Evolutionary conservation across 2,329 filamentous ascomycete genomes (phyloP).

Genomic region (Coniochaeta hoffmannii): DNA sequence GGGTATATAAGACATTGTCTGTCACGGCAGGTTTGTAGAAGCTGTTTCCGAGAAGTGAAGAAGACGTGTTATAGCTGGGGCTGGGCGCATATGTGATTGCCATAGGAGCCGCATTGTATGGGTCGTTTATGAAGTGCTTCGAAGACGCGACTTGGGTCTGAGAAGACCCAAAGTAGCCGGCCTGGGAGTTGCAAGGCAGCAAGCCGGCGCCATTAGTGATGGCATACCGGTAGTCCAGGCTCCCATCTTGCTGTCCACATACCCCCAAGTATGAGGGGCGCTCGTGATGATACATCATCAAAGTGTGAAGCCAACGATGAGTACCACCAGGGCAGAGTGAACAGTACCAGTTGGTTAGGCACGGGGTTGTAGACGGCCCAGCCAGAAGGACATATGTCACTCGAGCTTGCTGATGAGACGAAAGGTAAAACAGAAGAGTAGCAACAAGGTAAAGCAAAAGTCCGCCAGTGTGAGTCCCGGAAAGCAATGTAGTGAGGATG

Average conservation of each 20-base stretch:
- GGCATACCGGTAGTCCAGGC: conserved; percentile 28
- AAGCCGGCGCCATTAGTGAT: conserved; percentile 38
- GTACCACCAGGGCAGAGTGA: conserved; percentile 9
- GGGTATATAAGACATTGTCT: not conserved
- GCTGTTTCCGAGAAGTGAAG: conserved; percentile 33
- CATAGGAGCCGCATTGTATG: conserved; percentile 37
- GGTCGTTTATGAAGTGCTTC: conserved; percentile 37
- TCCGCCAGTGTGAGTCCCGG: conserved; percentile 14
- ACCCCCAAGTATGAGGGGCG: conserved; percentile 44
- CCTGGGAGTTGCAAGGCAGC: conserved; percentile 41
- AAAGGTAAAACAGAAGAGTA: conserved; percentile 3
- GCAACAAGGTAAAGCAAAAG: conserved; percentile 10
- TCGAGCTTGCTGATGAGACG: not conserved
- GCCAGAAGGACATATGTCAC: conserved; percentile 2
- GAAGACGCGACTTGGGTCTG: conserved; percentile 35
- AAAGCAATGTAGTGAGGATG: conserved; percentile 4
- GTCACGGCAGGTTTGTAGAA: conserved; percentile 27
- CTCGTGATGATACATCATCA: conserved; percentile 22
- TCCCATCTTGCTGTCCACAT: conserved; percentile 40
- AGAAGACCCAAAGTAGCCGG: conserved; percentile 27
- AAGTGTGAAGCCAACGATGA: too few species aligned
- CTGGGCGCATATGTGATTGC: conserved; percentile 26
- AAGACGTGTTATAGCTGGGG: conserved; percentile 32
- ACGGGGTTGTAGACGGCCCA: conserved; percentile 1
- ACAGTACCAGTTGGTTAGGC: conserved; percentile 18